A percentile compares a stretch with the other conserved stretches of the same genome.
Evolutionary conservation across 768 basidiomycete species (phyloP).

Genomic region (Artomyces pyxidatus): DNA sequence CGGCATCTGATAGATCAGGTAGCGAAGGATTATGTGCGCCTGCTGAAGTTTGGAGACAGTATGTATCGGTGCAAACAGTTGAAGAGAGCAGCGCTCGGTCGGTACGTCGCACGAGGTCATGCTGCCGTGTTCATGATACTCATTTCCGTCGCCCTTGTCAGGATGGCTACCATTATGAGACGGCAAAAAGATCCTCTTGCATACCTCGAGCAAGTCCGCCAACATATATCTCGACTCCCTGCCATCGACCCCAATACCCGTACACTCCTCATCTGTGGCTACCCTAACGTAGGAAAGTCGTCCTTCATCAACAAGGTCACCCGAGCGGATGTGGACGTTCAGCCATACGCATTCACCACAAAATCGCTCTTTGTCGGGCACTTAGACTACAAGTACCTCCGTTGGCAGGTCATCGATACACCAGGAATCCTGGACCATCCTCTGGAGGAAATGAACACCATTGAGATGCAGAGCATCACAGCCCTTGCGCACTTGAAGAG

Average conservation of each 20-base stretch:
- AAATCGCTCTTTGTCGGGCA: constrained; percentile 98
- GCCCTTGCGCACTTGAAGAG: constrained; percentile 93
- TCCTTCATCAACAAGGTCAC: constrained; percentile 99
- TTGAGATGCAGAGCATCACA: constrained; percentile 99
- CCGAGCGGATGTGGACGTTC: constrained; percentile 97
- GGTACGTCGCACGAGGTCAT: constrained; percentile 43
- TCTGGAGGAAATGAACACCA: constrained; percentile 99
- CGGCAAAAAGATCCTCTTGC: constrained; percentile 98
- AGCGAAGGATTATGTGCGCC: constrained; percentile 91
- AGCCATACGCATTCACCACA: constrained; percentile 99
- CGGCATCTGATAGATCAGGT: constrained; percentile 95
- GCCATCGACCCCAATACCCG: constrained; percentile 98
- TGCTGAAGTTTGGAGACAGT: constrained; percentile 97
- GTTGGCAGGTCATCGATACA: constrained; percentile 99
- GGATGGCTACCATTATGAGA: constrained; percentile 98
- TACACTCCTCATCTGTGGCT: constrained; percentile 95
- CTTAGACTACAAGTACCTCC: constrained; percentile 96
- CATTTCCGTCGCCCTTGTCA: constrained; percentile 21
- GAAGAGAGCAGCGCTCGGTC: constrained; percentile 94
- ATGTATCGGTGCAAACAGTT: constrained; percentile 98
- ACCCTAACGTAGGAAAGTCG: constrained; percentile 99
- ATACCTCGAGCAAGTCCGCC: constrained; percentile 97
- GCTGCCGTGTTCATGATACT: not conserved
- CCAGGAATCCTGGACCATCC: constrained; percentile 98
- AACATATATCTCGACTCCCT: constrained; percentile 97